These are phyloP conservation scores for Penicillium psychrofluorescens DNA, from an alignment of 495 filamentous ascomycete species.

Conservation along the genomic window DNA sequence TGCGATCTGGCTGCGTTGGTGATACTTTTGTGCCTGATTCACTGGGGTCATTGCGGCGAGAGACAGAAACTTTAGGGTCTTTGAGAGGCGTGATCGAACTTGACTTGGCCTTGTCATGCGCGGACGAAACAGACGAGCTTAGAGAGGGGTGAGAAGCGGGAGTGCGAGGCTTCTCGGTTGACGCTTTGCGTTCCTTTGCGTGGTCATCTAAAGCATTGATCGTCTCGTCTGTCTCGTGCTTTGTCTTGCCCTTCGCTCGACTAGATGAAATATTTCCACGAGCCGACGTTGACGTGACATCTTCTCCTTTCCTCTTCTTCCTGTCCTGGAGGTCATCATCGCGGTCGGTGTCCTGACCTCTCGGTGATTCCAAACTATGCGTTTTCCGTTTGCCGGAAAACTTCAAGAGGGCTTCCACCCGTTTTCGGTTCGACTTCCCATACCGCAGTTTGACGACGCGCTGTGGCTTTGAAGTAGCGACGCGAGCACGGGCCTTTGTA, in stretches of 20 bases:
- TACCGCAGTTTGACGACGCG: slow-evolving; percentile 33
- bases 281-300: neutral
- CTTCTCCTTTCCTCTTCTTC: slow-evolving; percentile 10
- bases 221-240: slow-evolving; percentile 9
- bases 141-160: slow-evolving; percentile 4
- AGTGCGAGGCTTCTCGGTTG: slow-evolving; percentile 21
- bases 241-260: slow-evolving; percentile 13
- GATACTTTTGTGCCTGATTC: slow-evolving; percentile 19
- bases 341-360: slow-evolving; percentile 14
- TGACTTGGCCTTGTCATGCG: slow-evolving; percentile 22
- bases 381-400: slow-evolving; percentile 35
- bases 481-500: neutral
- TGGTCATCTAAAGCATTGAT: slow-evolving; percentile 6
- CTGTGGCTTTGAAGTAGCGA: slow-evolving; percentile 3
- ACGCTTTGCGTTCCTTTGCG: slow-evolving; percentile 14
- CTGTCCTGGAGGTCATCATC: slow-evolving; percentile 13
- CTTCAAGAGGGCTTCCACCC: slow-evolving; percentile 38
- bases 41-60: slow-evolving; percentile 19
- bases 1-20: slow-evolving; percentile 23
- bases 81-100: slow-evolving; percentile 22
- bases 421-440: slow-evolving; percentile 32
- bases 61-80: slow-evolving; percentile 16
- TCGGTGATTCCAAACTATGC: slow-evolving; percentile 17
- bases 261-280: slow-evolving; percentile 4
- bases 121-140: slow-evolving; percentile 1